Evolutionary conservation across 2,329 filamentous ascomycete genomes (phyloP).

Genomic region (Talaromyces sp.): DNA sequence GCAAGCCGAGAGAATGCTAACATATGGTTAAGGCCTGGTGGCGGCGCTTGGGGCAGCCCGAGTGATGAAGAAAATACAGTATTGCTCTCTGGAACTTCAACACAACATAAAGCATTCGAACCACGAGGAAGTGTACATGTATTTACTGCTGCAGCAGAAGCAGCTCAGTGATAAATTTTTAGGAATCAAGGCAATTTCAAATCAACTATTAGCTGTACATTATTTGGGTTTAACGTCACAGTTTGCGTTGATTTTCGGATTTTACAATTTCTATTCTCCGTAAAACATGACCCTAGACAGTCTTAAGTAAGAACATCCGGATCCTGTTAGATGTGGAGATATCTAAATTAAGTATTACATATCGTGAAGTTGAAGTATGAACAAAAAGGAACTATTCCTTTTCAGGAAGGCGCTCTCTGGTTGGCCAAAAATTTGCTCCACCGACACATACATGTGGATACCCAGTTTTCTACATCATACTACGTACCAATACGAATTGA

Average conservation of each 20-base stretch:
- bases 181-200: not conserved
- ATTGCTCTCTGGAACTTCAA: not conserved
- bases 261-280: not conserved
- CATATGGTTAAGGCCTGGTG: constrained; percentile 3
- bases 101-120: constrained; percentile 2
- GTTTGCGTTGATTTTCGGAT: not conserved
- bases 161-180: not conserved
- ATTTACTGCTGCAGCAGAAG: constrained; percentile 8
- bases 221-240: not conserved
- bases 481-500: not conserved
- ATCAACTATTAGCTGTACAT: not conserved
- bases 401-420: not conserved
- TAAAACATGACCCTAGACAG: not conserved
- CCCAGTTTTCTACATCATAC: not conserved
- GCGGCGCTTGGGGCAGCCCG: constrained; percentile 4
- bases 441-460: not conserved
- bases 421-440: not conserved
- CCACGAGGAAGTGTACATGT: constrained; percentile 9
- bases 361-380: not conserved
- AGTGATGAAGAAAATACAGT: not conserved
- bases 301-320: not conserved
- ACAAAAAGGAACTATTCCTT: not conserved
- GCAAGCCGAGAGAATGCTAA: not conserved
- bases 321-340: too few species aligned
- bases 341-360: too few species aligned